Evolutionary conservation across 352 stramenopile species (phyloP).

Genomic region (Thraustochytrium striatum): DNA sequence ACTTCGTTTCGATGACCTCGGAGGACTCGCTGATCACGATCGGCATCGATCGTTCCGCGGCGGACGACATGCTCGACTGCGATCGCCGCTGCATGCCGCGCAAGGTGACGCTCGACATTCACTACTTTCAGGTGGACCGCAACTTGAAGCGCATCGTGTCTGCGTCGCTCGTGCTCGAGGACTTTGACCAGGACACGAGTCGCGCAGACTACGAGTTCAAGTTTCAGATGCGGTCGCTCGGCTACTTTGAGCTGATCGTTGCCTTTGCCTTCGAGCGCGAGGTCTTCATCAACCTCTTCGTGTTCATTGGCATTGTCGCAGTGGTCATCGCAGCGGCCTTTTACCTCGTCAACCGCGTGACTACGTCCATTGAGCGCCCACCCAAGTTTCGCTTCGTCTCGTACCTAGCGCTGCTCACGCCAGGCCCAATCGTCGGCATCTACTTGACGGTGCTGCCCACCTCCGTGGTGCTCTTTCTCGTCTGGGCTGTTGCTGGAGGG

Average conservation of each 20-base stretch:
- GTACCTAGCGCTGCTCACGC: conserved; percentile 66
- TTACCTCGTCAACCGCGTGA: conserved; percentile 81
- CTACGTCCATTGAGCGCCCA: conserved; percentile 79
- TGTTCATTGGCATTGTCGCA: conserved; percentile 78
- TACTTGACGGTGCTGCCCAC: not conserved
- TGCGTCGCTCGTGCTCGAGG: conserved; percentile 73
- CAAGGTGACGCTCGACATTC: conserved; percentile 81
- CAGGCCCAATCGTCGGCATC: not conserved
- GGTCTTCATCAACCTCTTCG: conserved; percentile 89
- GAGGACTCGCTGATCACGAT: conserved; percentile 91
- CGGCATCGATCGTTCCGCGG: conserved; percentile 75
- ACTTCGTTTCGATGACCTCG: conserved; percentile 60
- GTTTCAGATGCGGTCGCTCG: conserved; percentile 83
- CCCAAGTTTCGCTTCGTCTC: conserved; percentile 82
- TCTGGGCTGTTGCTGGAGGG: conserved; percentile 22
- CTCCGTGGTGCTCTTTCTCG: not conserved
- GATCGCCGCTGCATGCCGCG: conserved; percentile 83
- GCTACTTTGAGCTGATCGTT: conserved; percentile 90
- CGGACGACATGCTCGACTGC: conserved; percentile 74
- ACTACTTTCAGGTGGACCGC: conserved; percentile 83
- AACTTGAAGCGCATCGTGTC: conserved; percentile 87
- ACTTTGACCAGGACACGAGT: conserved; percentile 83
- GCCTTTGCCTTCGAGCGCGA: conserved; percentile 89
- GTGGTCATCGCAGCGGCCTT: conserved; percentile 72
- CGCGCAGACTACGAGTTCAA: conserved; percentile 82